Base-by-base conservation (phyloP, 495 filamentous ascomycete species). In the Penicillium goetzii region DNA sequence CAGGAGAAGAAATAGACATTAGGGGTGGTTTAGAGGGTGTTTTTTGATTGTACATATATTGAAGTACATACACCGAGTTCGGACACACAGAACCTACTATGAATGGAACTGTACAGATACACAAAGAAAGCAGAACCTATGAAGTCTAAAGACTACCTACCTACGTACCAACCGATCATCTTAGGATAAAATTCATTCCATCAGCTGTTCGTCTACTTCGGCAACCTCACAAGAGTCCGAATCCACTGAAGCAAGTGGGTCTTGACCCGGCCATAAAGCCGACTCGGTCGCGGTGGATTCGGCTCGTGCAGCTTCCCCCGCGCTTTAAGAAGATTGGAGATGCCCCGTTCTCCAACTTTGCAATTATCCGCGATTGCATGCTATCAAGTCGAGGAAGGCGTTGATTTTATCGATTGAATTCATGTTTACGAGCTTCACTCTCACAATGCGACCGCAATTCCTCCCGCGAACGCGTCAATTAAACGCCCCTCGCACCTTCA, bases 1-100 rank as follows among this genome's bases (percentile, higher is more conserved):
- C 43, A 66, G 59, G 61, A 43, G 30, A 34, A 66, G 52, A 63
- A 66, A 23, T 69, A 58, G 32, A 43, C 17, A 7, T 0, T 30
- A n/a, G 30, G 32, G 11, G 26, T 17, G 6, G 9, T 43, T 23
- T 47, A 25, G 19, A 47, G 9, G 0, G 6, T 23, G 43, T 9
- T 25, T 47, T 32, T n/a, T 23, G 41, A 47, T 12, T 47, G 43
- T 47, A 47, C 4, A 47, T 43, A 43, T 43, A 32, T n/a, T n/a
- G n/a, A n/a, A n/a, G n/a, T n/a, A n/a, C n/a, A n/a, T n/a, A n/a
- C n/a, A n/a, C n/a, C n/a, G n/a, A n/a, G n/a, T n/a, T n/a, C n/a
- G n/a, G n/a, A n/a, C n/a, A n/a, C n/a, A n/a, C n/a, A n/a, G n/a
- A n/a, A n/a, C n/a, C n/a, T n/a, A n/a, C 30, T 3, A 4, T 7